phyloP scores from a whole-genome alignment of 768 basidiomycete species.

The Tephrocybe sp. region DNA sequence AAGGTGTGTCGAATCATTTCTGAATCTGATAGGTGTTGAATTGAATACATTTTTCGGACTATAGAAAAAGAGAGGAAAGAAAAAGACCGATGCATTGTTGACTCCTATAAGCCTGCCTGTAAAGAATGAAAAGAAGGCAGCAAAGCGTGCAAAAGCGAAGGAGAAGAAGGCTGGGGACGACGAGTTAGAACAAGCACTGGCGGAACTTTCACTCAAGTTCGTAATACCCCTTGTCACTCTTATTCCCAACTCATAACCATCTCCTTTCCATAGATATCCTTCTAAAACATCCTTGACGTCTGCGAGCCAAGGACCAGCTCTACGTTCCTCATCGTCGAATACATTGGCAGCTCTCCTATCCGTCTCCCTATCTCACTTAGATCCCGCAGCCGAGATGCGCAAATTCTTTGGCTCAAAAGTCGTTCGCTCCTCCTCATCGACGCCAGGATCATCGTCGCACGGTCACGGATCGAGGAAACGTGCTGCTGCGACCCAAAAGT shows the following conservation, averaged over 20 bases:
- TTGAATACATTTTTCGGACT: no score
- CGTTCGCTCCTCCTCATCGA: conserved; percentile 51
- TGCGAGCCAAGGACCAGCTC: conserved; percentile 24
- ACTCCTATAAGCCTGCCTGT: conserved; percentile 15
- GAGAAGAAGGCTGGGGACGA: conserved; percentile 65
- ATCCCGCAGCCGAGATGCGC: conserved; percentile 86
- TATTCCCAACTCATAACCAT: not conserved
- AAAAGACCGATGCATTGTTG: conserved; percentile 17
- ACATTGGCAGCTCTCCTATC: conserved; percentile 57
- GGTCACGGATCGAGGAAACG: conserved; percentile 18
- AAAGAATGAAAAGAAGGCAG: conserved; percentile 53
- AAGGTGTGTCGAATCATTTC: conserved; percentile 33
- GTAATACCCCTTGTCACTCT: conserved; percentile 14
- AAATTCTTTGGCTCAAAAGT: conserved; percentile 94
- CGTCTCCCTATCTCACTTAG: conserved; percentile 79
- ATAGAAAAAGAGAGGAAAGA: conserved; percentile 40
- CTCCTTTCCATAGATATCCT: conserved; percentile 40
- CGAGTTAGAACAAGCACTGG: conserved; percentile 82
- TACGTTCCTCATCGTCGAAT: conserved; percentile 14
- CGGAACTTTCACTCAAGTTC: conserved; percentile 79
- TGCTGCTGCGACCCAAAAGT: conserved; percentile 45
- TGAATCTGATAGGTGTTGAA: no score
- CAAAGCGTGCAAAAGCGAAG: conserved; percentile 64
- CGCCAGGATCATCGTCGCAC: conserved; percentile 32
- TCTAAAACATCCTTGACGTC: conserved; percentile 33